phyloP scores from a whole-genome alignment of 176 grass and related monocot genomes.

The Triticum monococcum region DNA sequence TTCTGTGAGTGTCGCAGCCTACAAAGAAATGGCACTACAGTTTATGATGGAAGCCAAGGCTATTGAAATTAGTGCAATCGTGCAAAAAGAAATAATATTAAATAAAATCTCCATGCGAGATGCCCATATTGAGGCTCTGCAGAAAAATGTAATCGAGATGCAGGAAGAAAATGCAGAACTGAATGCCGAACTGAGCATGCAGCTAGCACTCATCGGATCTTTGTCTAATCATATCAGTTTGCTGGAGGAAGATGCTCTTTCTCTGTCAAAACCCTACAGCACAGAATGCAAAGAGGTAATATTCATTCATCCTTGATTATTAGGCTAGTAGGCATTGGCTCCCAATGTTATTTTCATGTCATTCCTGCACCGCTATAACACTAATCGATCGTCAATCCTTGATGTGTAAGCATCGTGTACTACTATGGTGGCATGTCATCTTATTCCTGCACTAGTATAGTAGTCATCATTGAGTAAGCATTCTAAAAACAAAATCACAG shows the following conservation, averaged over 20 bases:
- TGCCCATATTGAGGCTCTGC: constrained; percentile 47
- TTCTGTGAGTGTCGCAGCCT: constrained; percentile 50
- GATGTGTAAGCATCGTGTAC: background rate
- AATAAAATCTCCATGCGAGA: constrained; percentile 47
- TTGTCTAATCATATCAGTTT: constrained; percentile 54
- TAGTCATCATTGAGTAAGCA: background rate
- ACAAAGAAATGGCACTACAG: constrained; percentile 63
- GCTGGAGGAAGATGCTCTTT: constrained; percentile 55
- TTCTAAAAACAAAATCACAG: background rate
- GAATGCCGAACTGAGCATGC: constrained; percentile 45
- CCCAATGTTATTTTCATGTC: background rate
- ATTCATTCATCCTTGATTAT: constrained; percentile 3
- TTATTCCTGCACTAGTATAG: background rate
- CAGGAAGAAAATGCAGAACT: constrained; percentile 67
- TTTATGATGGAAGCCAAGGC: constrained; percentile 53
- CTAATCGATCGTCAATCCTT: background rate
- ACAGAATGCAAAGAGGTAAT: constrained; percentile 44
- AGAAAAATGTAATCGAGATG: constrained; percentile 36
- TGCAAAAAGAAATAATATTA: constrained; percentile 45
- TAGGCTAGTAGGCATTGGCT: background rate
- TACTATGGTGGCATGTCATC: background rate
- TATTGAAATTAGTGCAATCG: constrained; percentile 39
- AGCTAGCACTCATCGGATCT: constrained; percentile 44
- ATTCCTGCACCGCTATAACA: background rate
- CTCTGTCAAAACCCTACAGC: constrained; percentile 37